Conservation (phyloP, 1,139 yeast genomes). For the Blastobotrys proliferans region DNA sequence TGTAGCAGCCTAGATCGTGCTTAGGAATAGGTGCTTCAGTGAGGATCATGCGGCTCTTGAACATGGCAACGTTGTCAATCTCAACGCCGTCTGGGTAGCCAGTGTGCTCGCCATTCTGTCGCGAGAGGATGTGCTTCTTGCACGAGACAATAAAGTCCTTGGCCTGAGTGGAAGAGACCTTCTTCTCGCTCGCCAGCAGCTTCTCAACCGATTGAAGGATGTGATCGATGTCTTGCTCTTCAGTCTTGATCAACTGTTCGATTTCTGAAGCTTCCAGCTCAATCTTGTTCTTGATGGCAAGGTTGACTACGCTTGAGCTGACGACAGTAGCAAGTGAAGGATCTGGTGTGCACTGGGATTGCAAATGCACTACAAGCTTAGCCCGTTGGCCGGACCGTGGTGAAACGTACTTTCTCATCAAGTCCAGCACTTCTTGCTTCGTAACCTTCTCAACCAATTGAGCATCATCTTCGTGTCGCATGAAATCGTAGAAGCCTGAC, state of each 20-base stretch:
- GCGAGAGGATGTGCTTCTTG: constrained; percentile 14
- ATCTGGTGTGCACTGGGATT: constrained; percentile 46
- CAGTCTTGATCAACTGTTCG: constrained; percentile 20
- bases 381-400: constrained; percentile 40
- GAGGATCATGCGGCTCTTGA: constrained; percentile 30
- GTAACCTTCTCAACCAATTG: constrained; percentile 49
- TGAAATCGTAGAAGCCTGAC: constrained; percentile 76
- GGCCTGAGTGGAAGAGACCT: constrained; percentile 13
- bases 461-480: constrained; percentile 52
- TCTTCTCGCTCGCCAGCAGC: constrained; percentile 6
- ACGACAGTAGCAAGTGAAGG: constrained; percentile 23
- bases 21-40: constrained; percentile 36
- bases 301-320: constrained; percentile 37
- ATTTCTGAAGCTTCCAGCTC: constrained; percentile 33
- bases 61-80: constrained; percentile 27
- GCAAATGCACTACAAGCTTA: constrained; percentile 61
- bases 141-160: constrained; percentile 18
- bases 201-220: constrained; percentile 4
- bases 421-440: constrained; percentile 53
- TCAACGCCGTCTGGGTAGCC: constrained; percentile 23
- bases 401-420: constrained; percentile 48
- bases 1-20: constrained; percentile 28
- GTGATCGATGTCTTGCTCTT: constrained; percentile 13
- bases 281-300: constrained; percentile 68
- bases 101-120: constrained; percentile 12